These are phyloP conservation scores for Suillus placidus DNA, from an alignment of 768 basidiomycete species.

Conservation along the genomic window DNA sequence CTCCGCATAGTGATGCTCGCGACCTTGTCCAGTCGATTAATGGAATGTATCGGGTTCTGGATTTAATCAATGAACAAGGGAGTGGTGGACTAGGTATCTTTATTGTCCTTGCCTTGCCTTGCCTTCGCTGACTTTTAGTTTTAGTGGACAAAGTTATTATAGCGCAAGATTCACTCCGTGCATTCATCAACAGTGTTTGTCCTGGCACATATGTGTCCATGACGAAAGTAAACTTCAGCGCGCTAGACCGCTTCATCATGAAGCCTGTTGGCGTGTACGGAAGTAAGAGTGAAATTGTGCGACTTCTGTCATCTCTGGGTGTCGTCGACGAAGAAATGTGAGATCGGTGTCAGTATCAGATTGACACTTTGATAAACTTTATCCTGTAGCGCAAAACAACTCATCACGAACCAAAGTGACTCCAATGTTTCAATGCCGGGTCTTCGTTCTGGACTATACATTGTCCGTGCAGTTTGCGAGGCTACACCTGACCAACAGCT, in stretches of 20 bases:
- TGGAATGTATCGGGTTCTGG: slow-evolving; percentile 56
- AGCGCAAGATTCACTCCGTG: slow-evolving; percentile 48
- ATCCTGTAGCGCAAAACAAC: slow-evolving; percentile 9
- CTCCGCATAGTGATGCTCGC: slow-evolving; percentile 16
- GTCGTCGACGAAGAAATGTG: slow-evolving; percentile 45
- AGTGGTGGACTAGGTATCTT: slow-evolving; percentile 54
- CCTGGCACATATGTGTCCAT: slow-evolving; percentile 57
- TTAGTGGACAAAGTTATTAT: slow-evolving; percentile 69
- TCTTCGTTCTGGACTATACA: slow-evolving; percentile 54
- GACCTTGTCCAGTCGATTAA: slow-evolving; percentile 37
- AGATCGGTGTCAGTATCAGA: slow-evolving; percentile 18
- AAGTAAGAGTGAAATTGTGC: slow-evolving; percentile 50
- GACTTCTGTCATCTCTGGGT: slow-evolving; percentile 42
- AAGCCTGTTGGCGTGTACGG: slow-evolving; percentile 63
- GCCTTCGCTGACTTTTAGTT: background rate
- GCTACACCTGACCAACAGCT: slow-evolving; percentile 28
- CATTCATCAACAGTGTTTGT: slow-evolving; percentile 49
- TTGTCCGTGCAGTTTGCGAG: slow-evolving; percentile 28
- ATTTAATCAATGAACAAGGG: slow-evolving; percentile 53
- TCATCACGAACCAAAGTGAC: slow-evolving; percentile 5
- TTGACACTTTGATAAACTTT: slow-evolving; percentile 7
- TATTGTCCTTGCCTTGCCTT: background rate
- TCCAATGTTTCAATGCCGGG: slow-evolving; percentile 19
- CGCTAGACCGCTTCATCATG: slow-evolving; percentile 47
- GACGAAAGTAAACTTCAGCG: slow-evolving; percentile 59